Conservation (phyloP, 176 grass and related monocot species). For the Phragmites australis region DNA sequence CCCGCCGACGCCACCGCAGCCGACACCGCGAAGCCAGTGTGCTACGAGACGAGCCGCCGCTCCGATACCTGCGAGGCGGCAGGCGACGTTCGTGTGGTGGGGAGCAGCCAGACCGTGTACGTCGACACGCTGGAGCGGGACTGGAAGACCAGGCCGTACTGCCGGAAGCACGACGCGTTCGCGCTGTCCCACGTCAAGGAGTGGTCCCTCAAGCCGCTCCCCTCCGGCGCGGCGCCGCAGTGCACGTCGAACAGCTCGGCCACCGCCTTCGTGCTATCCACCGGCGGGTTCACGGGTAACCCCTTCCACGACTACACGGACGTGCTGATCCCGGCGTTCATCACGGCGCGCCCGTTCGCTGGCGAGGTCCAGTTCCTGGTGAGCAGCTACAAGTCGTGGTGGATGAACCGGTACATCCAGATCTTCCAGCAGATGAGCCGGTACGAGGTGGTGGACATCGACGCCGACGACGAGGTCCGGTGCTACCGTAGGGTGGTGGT, state of each 20-base stretch:
- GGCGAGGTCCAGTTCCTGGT: conserved; percentile 76
- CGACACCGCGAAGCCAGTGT: conserved; percentile 30
- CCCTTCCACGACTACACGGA: conserved; percentile 94
- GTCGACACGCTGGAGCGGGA: conserved; percentile 35
- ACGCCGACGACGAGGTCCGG: conserved; percentile 55
- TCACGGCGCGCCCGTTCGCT: conserved; percentile 47
- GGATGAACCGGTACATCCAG: conserved; percentile 57
- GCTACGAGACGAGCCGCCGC: conserved; percentile 56
- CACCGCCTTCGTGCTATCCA: conserved; percentile 54
- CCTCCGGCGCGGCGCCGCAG: background rate
- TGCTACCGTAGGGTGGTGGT: conserved; percentile 61
- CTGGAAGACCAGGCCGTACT: conserved; percentile 57
- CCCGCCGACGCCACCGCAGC: background rate
- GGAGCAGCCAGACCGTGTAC: conserved; percentile 36
- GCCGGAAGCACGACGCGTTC: conserved; percentile 51
- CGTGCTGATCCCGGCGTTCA: conserved; percentile 78
- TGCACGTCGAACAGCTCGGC: conserved; percentile 59
- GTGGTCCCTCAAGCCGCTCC: conserved; percentile 51
- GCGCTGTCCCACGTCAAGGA: conserved; percentile 55
- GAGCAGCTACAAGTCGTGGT: conserved; percentile 68
- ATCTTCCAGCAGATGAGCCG: conserved; percentile 69
- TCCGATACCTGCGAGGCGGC: conserved; percentile 63
- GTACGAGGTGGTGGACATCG: conserved; percentile 66
- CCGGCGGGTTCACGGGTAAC: conserved; percentile 76
- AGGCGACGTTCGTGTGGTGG: conserved; percentile 55